phyloP scores from a whole-genome alignment of 352 stramenopile genomes.

The Phytophthora niederhauseri region DNA sequence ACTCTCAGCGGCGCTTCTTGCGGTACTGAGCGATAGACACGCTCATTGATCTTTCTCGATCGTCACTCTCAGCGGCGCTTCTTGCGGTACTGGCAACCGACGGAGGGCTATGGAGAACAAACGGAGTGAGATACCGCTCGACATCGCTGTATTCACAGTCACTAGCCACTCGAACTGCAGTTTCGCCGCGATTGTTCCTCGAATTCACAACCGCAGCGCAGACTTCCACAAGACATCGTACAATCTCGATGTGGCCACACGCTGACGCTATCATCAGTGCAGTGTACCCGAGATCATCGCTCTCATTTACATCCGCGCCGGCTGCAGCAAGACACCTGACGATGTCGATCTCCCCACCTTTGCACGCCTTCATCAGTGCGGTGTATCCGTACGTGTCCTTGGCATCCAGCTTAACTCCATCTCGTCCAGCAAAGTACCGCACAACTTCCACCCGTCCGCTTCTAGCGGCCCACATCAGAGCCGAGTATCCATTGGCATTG shows the following conservation, averaged over 20 bases:
- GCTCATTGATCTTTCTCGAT: background rate
- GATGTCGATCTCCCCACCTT: background rate
- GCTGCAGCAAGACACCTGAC: background rate
- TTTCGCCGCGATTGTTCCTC: background rate
- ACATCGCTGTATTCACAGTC: background rate
- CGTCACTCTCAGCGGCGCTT: background rate
- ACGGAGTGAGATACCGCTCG: background rate
- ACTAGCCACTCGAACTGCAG: background rate
- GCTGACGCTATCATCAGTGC: background rate
- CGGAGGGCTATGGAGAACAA: background rate
- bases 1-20: background rate
- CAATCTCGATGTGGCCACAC: background rate
- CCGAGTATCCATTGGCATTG: background rate
- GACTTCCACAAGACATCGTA: background rate
- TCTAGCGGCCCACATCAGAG: background rate
- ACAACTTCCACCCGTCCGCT: background rate
- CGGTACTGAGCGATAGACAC: background rate
- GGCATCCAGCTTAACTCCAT: background rate
- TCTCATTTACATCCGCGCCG: background rate
- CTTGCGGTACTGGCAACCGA: background rate
- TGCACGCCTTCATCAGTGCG: background rate
- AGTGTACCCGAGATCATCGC: background rate
- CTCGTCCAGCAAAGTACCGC: background rate
- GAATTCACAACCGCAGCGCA: background rate
- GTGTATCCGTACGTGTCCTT: background rate